Percentiles rank a stretch among this genome's conserved stretches.
These are phyloP conservation scores for Cercis canadensis DNA, from an alignment of 306 rosid species.

Conservation along the genomic window DNA sequence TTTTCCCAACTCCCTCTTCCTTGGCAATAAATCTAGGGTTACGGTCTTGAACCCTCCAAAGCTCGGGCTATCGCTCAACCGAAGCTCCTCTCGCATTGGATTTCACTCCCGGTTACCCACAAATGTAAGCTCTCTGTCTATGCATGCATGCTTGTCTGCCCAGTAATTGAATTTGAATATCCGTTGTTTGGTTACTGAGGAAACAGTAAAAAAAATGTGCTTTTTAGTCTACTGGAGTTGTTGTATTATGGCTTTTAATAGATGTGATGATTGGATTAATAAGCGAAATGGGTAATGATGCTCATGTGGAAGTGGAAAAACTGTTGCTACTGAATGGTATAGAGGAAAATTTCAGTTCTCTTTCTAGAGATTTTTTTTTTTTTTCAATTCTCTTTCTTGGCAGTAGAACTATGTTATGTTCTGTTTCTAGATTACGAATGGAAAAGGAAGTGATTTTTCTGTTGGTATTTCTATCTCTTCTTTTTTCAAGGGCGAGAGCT, in stretches of 20 bases:
- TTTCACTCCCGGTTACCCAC: background rate
- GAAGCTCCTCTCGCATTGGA: background rate
- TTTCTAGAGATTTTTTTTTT: too few relatives aligned
- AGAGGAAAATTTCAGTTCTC: background rate
- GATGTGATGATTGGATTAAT: background rate
- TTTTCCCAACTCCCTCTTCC: background rate
- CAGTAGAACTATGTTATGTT: too few relatives aligned
- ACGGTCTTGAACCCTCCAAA: constrained; percentile 1
- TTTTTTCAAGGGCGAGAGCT: too few relatives aligned
- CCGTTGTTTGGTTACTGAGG: background rate
- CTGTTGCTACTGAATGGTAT: background rate
- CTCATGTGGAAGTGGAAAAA: background rate
- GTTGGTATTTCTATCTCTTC: too few relatives aligned
- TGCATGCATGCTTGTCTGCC: background rate
- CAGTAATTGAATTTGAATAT: background rate
- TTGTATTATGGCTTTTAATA: background rate
- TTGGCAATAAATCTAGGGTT: background rate
- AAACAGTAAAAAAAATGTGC: background rate
- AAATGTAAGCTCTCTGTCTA: constrained; percentile 9
- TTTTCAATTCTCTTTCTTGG: too few relatives aligned
- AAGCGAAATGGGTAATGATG: background rate
- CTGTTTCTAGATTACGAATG: too few relatives aligned
- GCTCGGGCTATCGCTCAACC: background rate
- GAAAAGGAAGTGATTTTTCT: too few relatives aligned
- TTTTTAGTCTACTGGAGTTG: background rate